Percentiles rank a stretch among this genome's conserved stretches.
These are phyloP conservation scores for Monilinia laxa DNA, from an alignment of 2,329 filamentous ascomycete genomes.

Conservation along the genomic window DNA sequence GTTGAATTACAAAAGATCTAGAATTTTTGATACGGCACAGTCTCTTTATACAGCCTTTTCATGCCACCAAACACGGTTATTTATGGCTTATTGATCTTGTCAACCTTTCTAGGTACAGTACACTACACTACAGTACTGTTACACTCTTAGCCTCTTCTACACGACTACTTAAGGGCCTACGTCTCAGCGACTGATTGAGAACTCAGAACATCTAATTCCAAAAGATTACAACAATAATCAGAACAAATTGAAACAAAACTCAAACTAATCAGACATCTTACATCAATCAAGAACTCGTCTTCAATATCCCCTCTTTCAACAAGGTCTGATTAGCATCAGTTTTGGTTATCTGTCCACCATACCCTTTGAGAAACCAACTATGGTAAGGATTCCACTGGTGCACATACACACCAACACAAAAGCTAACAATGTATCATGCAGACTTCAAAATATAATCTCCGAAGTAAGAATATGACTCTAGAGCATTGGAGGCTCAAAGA, in stretches of 20 bases:
- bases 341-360: background rate
- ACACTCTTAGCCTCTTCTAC: too few relatives aligned
- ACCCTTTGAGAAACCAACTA: background rate
- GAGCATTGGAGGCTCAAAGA: background rate
- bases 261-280: background rate
- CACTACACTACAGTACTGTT: background rate
- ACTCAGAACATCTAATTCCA: background rate
- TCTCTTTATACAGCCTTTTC: background rate
- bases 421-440: background rate
- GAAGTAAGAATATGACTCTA: background rate
- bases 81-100: background rate
- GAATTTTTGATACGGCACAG: too few relatives aligned
- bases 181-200: too few relatives aligned
- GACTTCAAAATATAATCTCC: background rate
- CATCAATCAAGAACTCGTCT: background rate
- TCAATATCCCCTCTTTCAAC: accelerated
- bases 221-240: background rate
- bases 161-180: background rate
- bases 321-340: background rate
- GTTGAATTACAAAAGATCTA: too few relatives aligned
- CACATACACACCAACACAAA: background rate
- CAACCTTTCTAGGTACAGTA: background rate
- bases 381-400: background rate
- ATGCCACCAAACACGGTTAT: background rate
- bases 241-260: too few relatives aligned